Conservation (phyloP, 805 yeast species). For the Candida easanensis region DNA sequence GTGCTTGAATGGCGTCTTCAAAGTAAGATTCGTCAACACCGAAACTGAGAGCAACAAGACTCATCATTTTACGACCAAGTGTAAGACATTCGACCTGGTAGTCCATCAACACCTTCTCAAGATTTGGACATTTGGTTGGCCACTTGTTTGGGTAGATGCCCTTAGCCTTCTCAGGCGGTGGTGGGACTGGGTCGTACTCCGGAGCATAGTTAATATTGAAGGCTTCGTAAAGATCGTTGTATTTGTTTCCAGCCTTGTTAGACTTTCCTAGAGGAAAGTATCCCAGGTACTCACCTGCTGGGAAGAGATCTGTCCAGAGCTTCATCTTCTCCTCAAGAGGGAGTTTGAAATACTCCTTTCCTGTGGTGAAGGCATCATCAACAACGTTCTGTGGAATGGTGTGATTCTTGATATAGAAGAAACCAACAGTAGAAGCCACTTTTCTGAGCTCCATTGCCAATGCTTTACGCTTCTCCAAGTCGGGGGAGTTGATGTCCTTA, state of each 20-base stretch:
- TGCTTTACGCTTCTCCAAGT: slow-evolving; percentile 14
- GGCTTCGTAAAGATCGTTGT: slow-evolving; percentile 33
- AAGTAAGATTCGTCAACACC: slow-evolving; percentile 30
- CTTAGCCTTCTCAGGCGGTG: slow-evolving; percentile 23
- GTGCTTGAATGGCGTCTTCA: slow-evolving; percentile 22
- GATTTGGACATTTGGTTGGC: slow-evolving; percentile 27
- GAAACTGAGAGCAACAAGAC: slow-evolving; percentile 31
- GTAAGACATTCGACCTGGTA: slow-evolving; percentile 25
- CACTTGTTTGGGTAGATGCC: slow-evolving; percentile 27
- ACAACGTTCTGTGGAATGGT: slow-evolving; percentile 25
- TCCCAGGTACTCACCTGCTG: slow-evolving; percentile 24
- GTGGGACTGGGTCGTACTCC: slow-evolving; percentile 16
- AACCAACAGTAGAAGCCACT: slow-evolving; percentile 29
- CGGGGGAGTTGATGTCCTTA: slow-evolving; percentile 3
- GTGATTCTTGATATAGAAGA: slow-evolving; percentile 32
- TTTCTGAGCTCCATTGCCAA: slow-evolving; percentile 24
- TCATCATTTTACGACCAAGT: slow-evolving; percentile 26
- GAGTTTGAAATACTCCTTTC: slow-evolving; percentile 28
- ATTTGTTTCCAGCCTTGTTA: slow-evolving; percentile 20
- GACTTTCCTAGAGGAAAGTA: slow-evolving; percentile 24
- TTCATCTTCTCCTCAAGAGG: slow-evolving; percentile 28
- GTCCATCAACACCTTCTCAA: slow-evolving; percentile 23
- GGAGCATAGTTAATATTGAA: slow-evolving; percentile 32
- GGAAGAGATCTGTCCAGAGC: slow-evolving; percentile 25
- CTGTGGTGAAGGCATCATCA: slow-evolving; percentile 23